These are phyloP conservation scores for Oryza meridionalis DNA, from an alignment of 176 grass and related monocot species.

Conservation along the genomic window DNA sequence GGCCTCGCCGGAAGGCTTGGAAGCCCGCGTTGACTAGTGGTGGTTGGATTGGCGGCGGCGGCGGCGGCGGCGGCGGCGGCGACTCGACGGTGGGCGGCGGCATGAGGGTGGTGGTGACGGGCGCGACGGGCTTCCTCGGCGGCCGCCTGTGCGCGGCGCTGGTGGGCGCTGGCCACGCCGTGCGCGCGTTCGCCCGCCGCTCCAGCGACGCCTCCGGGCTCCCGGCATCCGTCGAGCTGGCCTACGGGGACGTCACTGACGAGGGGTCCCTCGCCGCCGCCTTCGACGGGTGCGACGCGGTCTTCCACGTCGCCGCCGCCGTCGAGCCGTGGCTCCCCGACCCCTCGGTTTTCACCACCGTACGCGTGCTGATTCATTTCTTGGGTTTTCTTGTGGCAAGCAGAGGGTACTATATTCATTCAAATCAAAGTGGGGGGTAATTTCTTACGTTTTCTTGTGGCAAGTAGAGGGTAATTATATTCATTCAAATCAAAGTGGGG, in stretches of 20 bases:
- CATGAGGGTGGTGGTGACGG: slow-evolving; percentile 85
- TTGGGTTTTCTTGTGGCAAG: neutral
- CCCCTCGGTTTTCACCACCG: slow-evolving; percentile 66
- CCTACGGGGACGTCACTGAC: slow-evolving; percentile 84
- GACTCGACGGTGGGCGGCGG: neutral
- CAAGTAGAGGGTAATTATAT: neutral
- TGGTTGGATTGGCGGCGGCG: neutral
- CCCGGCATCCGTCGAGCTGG: slow-evolving; percentile 45
- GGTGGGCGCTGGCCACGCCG: slow-evolving; percentile 55
- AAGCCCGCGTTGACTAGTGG: too few relatives aligned
- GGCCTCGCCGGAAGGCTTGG: too few relatives aligned
- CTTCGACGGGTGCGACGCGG: slow-evolving; percentile 58
- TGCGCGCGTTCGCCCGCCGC: slow-evolving; percentile 75
- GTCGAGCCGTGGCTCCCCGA: slow-evolving; percentile 93
- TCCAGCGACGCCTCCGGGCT: slow-evolving; percentile 32
- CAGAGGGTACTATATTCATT: neutral
- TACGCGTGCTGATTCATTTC: slow-evolving; percentile 5
- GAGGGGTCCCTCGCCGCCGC: slow-evolving; percentile 65
- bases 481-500: too few relatives aligned
- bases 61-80: neutral
- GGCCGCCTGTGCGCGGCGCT: slow-evolving; percentile 66
- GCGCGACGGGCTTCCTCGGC: slow-evolving; percentile 79
- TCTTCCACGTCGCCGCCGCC: slow-evolving; percentile 78
- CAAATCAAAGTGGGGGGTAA: too few relatives aligned
- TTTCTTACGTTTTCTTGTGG: too few relatives aligned